Evolutionary conservation across 192 early-diverging fungal genomes (phyloP).

Genomic region (Coemansia sp.): DNA sequence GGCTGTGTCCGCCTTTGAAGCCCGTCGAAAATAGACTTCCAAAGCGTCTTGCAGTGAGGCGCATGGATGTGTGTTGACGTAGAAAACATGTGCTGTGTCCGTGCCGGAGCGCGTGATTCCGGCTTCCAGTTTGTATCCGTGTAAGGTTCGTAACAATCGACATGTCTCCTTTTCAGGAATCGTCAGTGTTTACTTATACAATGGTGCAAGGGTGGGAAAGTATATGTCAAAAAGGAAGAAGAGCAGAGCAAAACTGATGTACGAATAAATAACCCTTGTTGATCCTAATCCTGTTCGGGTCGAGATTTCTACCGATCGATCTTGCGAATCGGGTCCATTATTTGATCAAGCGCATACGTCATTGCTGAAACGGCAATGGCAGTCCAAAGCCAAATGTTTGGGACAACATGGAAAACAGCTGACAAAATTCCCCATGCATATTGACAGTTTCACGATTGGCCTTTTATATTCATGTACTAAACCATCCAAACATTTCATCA

Average conservation of each 20-base stretch:
- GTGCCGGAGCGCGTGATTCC: conserved; percentile 23
- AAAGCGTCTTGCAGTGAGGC: not conserved
- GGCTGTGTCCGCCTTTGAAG: not conserved
- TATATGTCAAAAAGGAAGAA: not conserved
- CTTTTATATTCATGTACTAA: not conserved
- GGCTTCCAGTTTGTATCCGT: conserved; percentile 32
- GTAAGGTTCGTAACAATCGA: conserved; percentile 22
- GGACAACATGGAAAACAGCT: not conserved
- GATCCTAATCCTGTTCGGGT: not conserved
- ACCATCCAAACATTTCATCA: not conserved
- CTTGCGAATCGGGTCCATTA: not conserved
- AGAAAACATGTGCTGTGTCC: conserved; percentile 9
- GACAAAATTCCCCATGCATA: not conserved
- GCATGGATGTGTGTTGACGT: not conserved
- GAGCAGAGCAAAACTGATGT: not conserved
- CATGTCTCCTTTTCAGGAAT: conserved; percentile 11
- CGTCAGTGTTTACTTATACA: not conserved
- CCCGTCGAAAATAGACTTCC: not conserved
- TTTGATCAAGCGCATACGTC: conserved; percentile 1
- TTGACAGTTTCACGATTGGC: no score
- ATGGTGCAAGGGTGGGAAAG: conserved; percentile 2
- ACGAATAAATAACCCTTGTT: not conserved
- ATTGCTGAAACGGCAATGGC: not conserved
- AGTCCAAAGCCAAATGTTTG: not conserved
- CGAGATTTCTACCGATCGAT: not conserved